These are phyloP conservation scores for Phialophora expanda DNA, from an alignment of 2,329 filamentous ascomycete genomes.

Conservation along the genomic window DNA sequence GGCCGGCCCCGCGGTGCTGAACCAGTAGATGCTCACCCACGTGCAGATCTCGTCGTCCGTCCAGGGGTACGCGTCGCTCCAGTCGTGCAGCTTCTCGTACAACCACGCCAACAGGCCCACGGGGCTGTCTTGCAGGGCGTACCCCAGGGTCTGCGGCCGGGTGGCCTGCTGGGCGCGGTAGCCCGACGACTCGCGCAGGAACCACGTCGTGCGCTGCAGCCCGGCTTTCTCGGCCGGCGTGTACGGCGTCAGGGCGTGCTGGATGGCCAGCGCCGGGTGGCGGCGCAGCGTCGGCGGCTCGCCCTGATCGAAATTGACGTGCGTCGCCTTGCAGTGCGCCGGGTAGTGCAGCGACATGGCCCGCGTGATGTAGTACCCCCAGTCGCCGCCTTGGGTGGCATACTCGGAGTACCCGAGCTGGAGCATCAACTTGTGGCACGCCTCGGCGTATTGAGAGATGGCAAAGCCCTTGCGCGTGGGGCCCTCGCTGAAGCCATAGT, in stretches of 20 bases:
- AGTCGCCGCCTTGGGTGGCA: constrained; percentile 69
- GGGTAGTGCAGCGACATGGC: constrained; percentile 66
- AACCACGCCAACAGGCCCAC: constrained; percentile 77
- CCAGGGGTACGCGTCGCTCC: constrained; percentile 75
- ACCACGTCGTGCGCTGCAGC: constrained; percentile 62
- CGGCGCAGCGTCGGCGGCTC: constrained; percentile 56
- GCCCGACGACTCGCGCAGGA: constrained; percentile 55
- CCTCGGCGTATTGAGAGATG: constrained; percentile 67
- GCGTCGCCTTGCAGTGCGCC: constrained; percentile 61
- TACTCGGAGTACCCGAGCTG: constrained; percentile 69
- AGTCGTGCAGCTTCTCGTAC: constrained; percentile 79
- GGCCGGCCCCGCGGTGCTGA: constrained; percentile 70
- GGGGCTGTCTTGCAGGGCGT: constrained; percentile 71
- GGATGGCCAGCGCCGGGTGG: constrained; percentile 63
- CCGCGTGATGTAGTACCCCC: constrained; percentile 69
- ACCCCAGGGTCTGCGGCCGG: constrained; percentile 74
- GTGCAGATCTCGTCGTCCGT: constrained; percentile 76
- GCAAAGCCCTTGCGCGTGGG: constrained; percentile 62
- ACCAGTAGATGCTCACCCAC: constrained; percentile 76
- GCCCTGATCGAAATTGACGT: constrained; percentile 65
- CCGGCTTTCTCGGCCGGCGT: constrained; percentile 58
- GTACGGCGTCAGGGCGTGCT: constrained; percentile 62
- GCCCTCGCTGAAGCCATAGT: constrained; percentile 60
- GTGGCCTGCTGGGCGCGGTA: constrained; percentile 68
- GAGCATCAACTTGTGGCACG: constrained; percentile 70